Evolutionary conservation across 208 protist species (phyloP).

Genomic region (Crithidia bombi): DNA sequence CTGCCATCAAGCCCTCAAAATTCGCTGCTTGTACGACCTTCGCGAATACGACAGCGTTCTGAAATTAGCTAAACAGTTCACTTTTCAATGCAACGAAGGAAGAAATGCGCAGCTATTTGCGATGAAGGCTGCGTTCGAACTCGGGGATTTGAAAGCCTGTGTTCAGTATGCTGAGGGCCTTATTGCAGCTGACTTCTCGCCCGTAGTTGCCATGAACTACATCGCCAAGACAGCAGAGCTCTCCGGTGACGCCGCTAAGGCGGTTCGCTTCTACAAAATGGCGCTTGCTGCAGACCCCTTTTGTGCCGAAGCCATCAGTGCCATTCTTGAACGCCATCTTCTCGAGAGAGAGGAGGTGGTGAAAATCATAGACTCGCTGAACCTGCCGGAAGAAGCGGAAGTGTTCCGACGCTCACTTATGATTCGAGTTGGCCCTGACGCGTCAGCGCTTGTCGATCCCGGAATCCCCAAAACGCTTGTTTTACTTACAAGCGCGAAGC

Average conservation of each 20-base stretch:
- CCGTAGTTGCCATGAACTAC: constrained; percentile 71
- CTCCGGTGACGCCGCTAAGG: constrained; percentile 55
- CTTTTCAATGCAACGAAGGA: constrained; percentile 1
- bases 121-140: constrained; percentile 78
- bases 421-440: constrained; percentile 30
- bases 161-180: constrained; percentile 42
- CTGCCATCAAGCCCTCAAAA: constrained; percentile 50
- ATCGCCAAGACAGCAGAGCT: constrained; percentile 79
- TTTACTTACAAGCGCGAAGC: constrained; percentile 48
- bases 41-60: constrained; percentile 72
- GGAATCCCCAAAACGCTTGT: constrained; percentile 54
- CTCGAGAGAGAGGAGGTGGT: constrained; percentile 46
- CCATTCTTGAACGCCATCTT: constrained; percentile 71
- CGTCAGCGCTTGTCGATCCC: constrained; percentile 16
- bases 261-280: constrained; percentile 62
- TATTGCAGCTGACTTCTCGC: constrained; percentile 27
- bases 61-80: constrained; percentile 40
- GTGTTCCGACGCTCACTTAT: constrained; percentile 34
- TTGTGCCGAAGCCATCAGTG: constrained; percentile 70
- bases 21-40: constrained; percentile 61
- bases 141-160: constrained; percentile 67
- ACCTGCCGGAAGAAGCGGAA: constrained; percentile 53
- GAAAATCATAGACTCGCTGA: constrained; percentile 61
- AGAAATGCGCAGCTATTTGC: constrained; percentile 30
- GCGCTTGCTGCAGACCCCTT: constrained; percentile 75